Evolutionary conservation across 768 basidiomycete species (phyloP), one percentile per base, ranked within the genome.

Genomic region (Tulasnella sp.): DNA sequence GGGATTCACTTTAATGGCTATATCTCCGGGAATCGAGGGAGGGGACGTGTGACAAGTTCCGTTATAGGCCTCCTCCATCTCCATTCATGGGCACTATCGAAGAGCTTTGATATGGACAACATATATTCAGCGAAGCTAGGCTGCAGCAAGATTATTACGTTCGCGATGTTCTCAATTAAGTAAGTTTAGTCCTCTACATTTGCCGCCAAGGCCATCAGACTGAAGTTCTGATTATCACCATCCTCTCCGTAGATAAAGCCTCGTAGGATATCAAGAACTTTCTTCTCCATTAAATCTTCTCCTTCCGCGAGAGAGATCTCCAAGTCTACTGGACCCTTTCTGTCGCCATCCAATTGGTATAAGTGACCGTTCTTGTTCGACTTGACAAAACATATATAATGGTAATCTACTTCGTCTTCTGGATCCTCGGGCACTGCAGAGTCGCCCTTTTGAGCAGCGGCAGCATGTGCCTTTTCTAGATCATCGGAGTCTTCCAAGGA

Each of bases 361-460:
- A 80, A 44, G 42, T 76, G 80, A 16, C 75, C 75, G 34, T 50
- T 76, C 50, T 76, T 75, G 28, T 14, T 37, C 7, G 80, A 80
- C 24, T 60, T 74, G 31, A 80, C 74, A 40, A 80, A 80, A 31
- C 48, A 48, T 4, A 80, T 64, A 34, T 80, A 80, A 40, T 80
- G 80, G 58, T 75, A 75, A 54, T 80, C 80, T 22, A 80, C 80
- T 41, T 80, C 75, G 22, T 50, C 80, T 42, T 80, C 80, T 34
- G 80, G 74, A 28, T 76, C 22, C n/a, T 75, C 75, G 12, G 80
- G 80, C 6, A 64, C 50, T 41, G 48, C 74, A 7, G 80, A 75
- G 28, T 80, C 74, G n/a, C 80, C 80, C 40, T 76, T 46, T 18
- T 34, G 73, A 9, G 80, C 80, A 24, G 80, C 75, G 8, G 50